Percentiles rank a stretch among this genome's conserved stretches.
Conservation (phyloP, 2,329 filamentous ascomycete species). For the Diaporthe sp. region DNA sequence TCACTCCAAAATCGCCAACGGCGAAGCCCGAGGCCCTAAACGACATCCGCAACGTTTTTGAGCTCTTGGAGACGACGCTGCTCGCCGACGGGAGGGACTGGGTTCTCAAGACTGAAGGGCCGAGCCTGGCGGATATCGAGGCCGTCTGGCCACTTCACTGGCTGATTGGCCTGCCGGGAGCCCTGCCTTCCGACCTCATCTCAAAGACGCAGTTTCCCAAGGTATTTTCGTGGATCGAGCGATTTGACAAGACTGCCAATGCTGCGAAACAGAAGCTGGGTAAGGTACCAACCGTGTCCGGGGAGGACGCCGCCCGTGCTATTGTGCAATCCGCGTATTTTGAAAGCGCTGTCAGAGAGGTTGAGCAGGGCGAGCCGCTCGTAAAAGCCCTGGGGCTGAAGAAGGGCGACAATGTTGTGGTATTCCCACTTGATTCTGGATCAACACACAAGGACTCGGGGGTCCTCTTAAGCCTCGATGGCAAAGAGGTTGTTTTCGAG, state of each 20-base stretch:
- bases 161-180: slow-evolving; percentile 68
- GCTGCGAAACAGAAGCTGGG: slow-evolving; percentile 54
- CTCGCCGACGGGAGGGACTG: slow-evolving; percentile 77
- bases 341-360: slow-evolving; percentile 55
- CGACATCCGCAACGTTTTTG: slow-evolving; percentile 67
- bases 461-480: slow-evolving; percentile 64
- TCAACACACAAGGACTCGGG: slow-evolving; percentile 71
- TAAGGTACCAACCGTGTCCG: slow-evolving; percentile 61
- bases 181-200: slow-evolving; percentile 67
- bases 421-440: slow-evolving; percentile 76
- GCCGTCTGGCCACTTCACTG: slow-evolving; percentile 78
- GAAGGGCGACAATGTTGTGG: slow-evolving; percentile 67
- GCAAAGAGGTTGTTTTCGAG: slow-evolving; percentile 71
- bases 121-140: slow-evolving; percentile 77
- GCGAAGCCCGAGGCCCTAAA: slow-evolving; percentile 68
- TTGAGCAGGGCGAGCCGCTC: slow-evolving; percentile 65
- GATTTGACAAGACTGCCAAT: slow-evolving; percentile 68
- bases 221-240: slow-evolving; percentile 73
- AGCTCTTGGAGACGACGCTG: slow-evolving; percentile 72
- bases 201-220: slow-evolving; percentile 67
- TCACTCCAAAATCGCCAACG: slow-evolving; percentile 45
- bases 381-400: slow-evolving; percentile 61
- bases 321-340: slow-evolving; percentile 62
- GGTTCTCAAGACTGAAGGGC: slow-evolving; percentile 67
- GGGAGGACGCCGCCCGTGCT: slow-evolving; percentile 65